Evolutionary conservation across 2,329 filamentous ascomycete species (phyloP), one percentile per base, ranked within the genome.

Genomic region (Xylaria arbuscula): DNA sequence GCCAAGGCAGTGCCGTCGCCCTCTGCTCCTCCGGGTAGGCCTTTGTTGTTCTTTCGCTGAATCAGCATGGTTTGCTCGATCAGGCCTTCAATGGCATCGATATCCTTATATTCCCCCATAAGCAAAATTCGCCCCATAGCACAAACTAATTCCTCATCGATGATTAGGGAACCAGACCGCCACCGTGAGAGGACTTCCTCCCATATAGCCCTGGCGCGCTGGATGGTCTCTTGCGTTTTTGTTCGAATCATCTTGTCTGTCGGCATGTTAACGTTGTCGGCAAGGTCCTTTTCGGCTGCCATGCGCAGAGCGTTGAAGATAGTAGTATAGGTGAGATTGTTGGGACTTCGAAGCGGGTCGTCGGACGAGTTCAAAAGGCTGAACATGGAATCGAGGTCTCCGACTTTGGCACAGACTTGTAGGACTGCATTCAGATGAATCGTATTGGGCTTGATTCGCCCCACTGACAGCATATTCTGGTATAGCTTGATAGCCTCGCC

Each of bases 341-440:
- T 88, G 3, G 94, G 90, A 19, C 89, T 83, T 38, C 88, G 86
- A 0, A 85, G 77, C 0, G 89, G 81, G 15, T 90, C 86, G 17
- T 94, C 91, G 66, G 95, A 86, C 38, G 90, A 89, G n/a, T 88
- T 86, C 51, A 90, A 88, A 71, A 98, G 86, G 63, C 87, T 86
- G 85, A 96, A 97, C 73, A 98, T 82, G 17, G 90, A 88, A 72
- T 97, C 93, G 79, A 97, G 85, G 76, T 98, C 91, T 13, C 85
- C 79, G 3, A 92, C 90, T 66, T 88, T 86, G 56, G 90, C 87
- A 78, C 94, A 98, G 9, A 96, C 92, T 67, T 90, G 89, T 53
- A 99, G 83, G n/a, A 94, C 88, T 10, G 94, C 93, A 78, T 99
- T 99, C 70, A 93, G 89, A 76, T 98, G 96, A 65, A 93, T 92